Base-by-base conservation (phyloP, 768 basidiomycete species). In the Megacollybia marginata region DNA sequence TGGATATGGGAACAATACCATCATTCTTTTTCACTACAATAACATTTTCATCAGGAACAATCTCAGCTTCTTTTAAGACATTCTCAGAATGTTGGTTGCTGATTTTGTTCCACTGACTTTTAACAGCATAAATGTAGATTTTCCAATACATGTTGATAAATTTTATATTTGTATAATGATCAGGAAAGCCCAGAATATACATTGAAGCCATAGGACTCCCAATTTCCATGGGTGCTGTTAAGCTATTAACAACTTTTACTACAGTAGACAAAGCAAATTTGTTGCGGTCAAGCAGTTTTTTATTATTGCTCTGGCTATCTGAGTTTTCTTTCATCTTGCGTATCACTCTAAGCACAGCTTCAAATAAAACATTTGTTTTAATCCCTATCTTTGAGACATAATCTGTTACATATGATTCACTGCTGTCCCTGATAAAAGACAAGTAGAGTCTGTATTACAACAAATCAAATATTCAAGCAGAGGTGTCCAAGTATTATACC, bases 381-480 rank as follows among this genome's bases (percentile, higher is more conserved):
- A 70, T 40, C 1, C 48, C 23, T 1, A 52, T 32, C 49, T 73
- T 72, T 1, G 66, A 67, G 5, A 71, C 59, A 48, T 71, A 72
- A 51, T 72, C 67, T 8, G 68, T 62, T 0, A 69, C 55, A 58
- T 70, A 68, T 13, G 59, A 23, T 66, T 67, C 1, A 73, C 57
- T 1, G 65, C 61, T 13, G 69, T 71, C 4, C 70, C 67, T 19
- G 68, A 69, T 9, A 56, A 42, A 12, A 69, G 48, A 51, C 56
- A 59, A 0, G 60, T 65, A 2, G 63, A 59, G 57, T 73, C 67
- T 19, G 69, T 63, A 49, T 72, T 71, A 44, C 63, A 69, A 6
- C 66, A 35, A 6, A 67, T 28, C 7, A 68, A 36, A 47, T 65
- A 68, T 28, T 62, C 59, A 1, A 69, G 4, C 2, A 52, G 2